Percentiles rank a stretch among this genome's conserved stretches.
Evolutionary conservation across 805 yeast species (phyloP).

Genomic region (Wickerhamomyces subpelliculosus): DNA sequence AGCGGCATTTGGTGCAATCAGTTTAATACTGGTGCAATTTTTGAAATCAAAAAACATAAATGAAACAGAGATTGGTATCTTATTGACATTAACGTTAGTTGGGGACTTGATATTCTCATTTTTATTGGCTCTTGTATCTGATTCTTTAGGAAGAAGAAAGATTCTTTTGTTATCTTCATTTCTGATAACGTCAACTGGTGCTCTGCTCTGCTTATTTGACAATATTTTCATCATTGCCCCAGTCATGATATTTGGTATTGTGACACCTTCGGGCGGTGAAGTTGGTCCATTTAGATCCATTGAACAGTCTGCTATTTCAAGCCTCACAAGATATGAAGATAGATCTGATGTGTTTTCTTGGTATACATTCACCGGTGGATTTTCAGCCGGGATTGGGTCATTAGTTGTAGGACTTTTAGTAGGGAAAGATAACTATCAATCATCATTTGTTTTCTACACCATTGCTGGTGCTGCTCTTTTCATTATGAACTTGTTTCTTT

Average conservation of each 20-base stretch:
- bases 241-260: constrained; percentile 41
- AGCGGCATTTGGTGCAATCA: constrained; percentile 31
- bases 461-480: constrained; percentile 3
- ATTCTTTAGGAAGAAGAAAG: constrained; percentile 37
- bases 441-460: constrained; percentile 10
- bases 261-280: constrained; percentile 53
- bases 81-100: constrained; percentile 39
- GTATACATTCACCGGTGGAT: constrained; percentile 44
- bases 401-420: constrained; percentile 31
- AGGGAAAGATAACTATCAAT: constrained; percentile 4
- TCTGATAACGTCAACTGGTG: constrained; percentile 37
- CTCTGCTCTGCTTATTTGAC: constrained; percentile 28
- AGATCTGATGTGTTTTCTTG: constrained; percentile 52
- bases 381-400: constrained; percentile 42
- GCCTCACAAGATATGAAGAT: constrained; percentile 31
- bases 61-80: constrained; percentile 39
- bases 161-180: constrained; percentile 33
- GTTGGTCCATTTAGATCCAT: constrained; percentile 52
- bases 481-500: constrained; percentile 1
- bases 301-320: constrained; percentile 48
- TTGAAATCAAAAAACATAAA: constrained; percentile 34
- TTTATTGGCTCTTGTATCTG: constrained; percentile 38
- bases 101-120: constrained; percentile 49
- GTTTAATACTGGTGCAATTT: constrained; percentile 35
- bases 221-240: constrained; percentile 29